Evolutionary conservation across 164 flowering plant genomes (phyloP).

Genomic region (Piper betle): DNA sequence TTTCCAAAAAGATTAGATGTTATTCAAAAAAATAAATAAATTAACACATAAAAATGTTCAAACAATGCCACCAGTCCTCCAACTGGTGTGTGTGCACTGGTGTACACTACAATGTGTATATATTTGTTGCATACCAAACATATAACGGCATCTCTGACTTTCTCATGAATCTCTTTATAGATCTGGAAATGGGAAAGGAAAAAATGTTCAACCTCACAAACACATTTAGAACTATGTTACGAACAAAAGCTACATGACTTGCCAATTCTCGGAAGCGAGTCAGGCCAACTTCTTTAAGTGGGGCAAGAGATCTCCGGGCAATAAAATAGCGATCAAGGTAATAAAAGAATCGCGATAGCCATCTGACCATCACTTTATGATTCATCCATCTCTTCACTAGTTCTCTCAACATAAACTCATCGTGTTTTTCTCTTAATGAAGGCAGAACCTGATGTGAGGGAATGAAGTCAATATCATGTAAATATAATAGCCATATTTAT

Average conservation of each 20-base stretch:
- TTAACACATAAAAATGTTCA: too few species aligned
- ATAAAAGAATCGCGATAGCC: conserved; percentile 88
- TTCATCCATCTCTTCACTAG: conserved; percentile 91
- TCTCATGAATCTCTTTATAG: conserved; percentile 7
- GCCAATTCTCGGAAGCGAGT: conserved; percentile 90
- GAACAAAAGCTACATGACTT: neutral
- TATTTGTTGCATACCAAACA: conserved; percentile 5
- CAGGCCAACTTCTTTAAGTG: conserved; percentile 82
- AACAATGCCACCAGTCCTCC: too few species aligned
- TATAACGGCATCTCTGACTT: conserved; percentile 14
- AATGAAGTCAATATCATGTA: neutral
- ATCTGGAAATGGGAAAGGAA: conserved; percentile 1
- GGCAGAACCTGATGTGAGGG: conserved; percentile 53
- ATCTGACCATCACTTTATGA: conserved; percentile 91
- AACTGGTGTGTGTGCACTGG: too few species aligned
- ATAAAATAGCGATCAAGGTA: conserved; percentile 88
- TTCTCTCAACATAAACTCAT: conserved; percentile 89
- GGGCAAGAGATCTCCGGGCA: conserved; percentile 76
- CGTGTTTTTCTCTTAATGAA: conserved; percentile 81
- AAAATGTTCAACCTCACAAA: neutral
- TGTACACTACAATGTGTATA: neutral
- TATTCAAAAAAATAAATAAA: neutral
- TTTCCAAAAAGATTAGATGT: too few species aligned
- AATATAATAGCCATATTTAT: neutral
- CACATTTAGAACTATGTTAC: neutral